Evolutionary conservation across 1,284 basidiomycete genomes (phyloP).

Genomic region (Ganoderma lingzhi): DNA sequence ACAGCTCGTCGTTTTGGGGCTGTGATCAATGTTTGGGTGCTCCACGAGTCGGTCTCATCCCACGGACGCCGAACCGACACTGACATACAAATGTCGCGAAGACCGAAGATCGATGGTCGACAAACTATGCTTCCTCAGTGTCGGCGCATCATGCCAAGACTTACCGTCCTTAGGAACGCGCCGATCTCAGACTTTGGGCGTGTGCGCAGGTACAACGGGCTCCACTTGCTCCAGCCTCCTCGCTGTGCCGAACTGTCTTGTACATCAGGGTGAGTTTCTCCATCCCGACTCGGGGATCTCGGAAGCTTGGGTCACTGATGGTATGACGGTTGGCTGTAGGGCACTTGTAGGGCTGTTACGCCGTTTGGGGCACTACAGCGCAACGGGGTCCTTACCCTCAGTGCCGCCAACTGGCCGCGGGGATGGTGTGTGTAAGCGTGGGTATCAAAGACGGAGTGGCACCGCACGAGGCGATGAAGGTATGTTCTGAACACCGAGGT

Average conservation of each 20-base stretch:
- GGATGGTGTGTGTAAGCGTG: background rate
- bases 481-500: background rate
- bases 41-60: background rate
- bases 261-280: background rate
- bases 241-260: background rate
- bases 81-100: background rate
- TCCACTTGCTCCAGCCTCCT: background rate
- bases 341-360: background rate
- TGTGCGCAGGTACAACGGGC: background rate
- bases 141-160: constrained; percentile 2
- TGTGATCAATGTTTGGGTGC: background rate
- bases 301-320: background rate
- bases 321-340: background rate
- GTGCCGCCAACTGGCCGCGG: background rate
- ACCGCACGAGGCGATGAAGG: background rate
- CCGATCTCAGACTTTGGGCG: background rate
- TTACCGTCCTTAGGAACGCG: background rate
- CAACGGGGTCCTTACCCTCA: background rate
- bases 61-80: background rate
- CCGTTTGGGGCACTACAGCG: background rate
- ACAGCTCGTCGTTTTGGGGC: background rate
- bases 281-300: background rate
- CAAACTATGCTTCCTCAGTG: background rate
- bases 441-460: background rate
- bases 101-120: background rate